A percentile compares a stretch with the other conserved stretches of the same genome.
phyloP scores from a whole-genome alignment of 352 stramenopile species.

The Aphanomyces stellatus region DNA sequence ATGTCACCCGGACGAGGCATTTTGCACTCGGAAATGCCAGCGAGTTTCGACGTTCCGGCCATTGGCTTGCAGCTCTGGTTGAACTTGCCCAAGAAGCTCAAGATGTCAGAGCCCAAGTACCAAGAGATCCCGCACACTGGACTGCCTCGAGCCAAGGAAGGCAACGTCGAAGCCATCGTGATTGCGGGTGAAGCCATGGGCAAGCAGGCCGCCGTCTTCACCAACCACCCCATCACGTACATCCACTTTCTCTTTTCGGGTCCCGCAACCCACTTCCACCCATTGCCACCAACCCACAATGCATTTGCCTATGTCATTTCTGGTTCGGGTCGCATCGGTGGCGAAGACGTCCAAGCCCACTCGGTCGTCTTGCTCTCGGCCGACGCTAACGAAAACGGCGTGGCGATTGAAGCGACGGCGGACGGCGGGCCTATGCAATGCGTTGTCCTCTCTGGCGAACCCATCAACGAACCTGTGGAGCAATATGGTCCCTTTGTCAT shows the following conservation, averaged over 20 bases:
- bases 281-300: conserved; percentile 34
- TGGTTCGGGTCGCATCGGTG: conserved; percentile 24
- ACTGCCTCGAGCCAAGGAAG: conserved; percentile 31
- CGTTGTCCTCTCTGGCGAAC: conserved; percentile 46
- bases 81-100: no score
- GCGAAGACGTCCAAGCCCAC: not conserved
- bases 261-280: conserved; percentile 28
- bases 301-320: conserved; percentile 33
- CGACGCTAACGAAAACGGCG: conserved; percentile 36
- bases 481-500: conserved; percentile 72
- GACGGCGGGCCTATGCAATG: conserved; percentile 38
- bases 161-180: conserved; percentile 38
- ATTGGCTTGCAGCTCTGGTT: no score
- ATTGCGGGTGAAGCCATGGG: conserved; percentile 46
- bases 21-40: conserved; percentile 47
- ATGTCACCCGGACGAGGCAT: conserved; percentile 44
- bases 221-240: conserved; percentile 39
- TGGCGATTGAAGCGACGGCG: conserved; percentile 33
- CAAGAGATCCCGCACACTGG: no score
- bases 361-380: not conserved
- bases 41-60: no score
- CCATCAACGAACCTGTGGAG: conserved; percentile 49
- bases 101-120: no score
- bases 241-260: conserved; percentile 41
- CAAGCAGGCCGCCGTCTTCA: conserved; percentile 32